phyloP scores from a whole-genome alignment of 2,329 filamentous ascomycete species.

The Fusarium sp. region DNA sequence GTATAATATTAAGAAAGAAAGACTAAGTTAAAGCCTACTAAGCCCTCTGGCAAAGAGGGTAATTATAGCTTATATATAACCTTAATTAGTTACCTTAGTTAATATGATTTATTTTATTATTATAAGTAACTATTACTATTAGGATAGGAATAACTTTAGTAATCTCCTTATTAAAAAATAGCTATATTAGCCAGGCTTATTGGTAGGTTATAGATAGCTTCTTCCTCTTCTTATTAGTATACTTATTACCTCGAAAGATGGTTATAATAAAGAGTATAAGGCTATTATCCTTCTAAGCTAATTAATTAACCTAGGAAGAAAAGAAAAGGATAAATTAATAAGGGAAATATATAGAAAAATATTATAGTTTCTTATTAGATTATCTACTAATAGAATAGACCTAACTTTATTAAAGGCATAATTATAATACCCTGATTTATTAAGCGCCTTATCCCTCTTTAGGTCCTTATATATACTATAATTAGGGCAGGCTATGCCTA shows the following conservation, averaged over 20 bases:
- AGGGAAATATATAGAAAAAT: not conserved
- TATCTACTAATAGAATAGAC: no score
- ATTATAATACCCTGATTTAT: no score
- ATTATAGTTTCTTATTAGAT: no score
- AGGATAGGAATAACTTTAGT: not conserved
- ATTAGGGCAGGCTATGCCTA: conserved; percentile 21
- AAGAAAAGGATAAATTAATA: no score
- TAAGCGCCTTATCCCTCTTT: not conserved
- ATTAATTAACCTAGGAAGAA: conserved; percentile 1
- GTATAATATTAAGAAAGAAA: conserved; percentile 18
- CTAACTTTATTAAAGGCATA: no score
- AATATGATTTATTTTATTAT: not conserved
- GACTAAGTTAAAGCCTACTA: conserved; percentile 5
- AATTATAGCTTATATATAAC: not conserved
- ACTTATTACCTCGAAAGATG: not conserved
- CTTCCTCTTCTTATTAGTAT: not conserved
- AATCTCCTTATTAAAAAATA: not conserved
- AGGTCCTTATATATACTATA: conserved; percentile 8
- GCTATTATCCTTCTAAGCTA: conserved; percentile 29
- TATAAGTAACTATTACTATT: not conserved
- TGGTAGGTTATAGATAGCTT: not conserved
- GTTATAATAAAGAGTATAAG: not conserved
- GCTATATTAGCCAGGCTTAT: not conserved
- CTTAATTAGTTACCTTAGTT: not conserved
- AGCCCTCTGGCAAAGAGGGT: not conserved